A percentile compares a stretch with the other conserved stretches of the same genome.
Conservation (phyloP, 768 basidiomycete species). For the Suillus subluteus region DNA sequence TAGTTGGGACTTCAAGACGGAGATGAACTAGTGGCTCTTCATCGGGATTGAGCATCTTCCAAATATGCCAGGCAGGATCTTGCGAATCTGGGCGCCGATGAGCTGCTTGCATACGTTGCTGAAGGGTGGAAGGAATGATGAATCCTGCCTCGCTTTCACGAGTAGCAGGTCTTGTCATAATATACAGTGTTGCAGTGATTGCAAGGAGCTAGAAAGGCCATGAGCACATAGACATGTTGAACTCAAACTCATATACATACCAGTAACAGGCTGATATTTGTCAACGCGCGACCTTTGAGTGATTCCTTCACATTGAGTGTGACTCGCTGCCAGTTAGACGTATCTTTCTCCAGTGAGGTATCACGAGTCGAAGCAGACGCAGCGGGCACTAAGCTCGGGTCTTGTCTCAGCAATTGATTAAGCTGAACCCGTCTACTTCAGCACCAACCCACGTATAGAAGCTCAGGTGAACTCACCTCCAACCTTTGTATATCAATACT, state of each 20-base stretch:
- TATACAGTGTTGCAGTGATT: constrained; percentile 75
- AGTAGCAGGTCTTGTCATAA: constrained; percentile 61
- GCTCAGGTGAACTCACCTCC: constrained; percentile 54
- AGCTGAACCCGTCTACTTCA: constrained; percentile 49
- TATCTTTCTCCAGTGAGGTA: constrained; percentile 21
- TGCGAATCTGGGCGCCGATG: constrained; percentile 34
- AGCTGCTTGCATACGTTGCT: constrained; percentile 39
- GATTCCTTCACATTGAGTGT: constrained; percentile 40
- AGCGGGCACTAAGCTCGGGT: constrained; percentile 56
- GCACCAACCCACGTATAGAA: constrained; percentile 4
- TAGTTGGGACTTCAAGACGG: constrained; percentile 77
- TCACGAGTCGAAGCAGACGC: constrained; percentile 33
- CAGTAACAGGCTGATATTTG: constrained; percentile 80
- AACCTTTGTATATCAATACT: constrained; percentile 95
- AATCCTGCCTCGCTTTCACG: constrained; percentile 29
- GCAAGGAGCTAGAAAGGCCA: constrained; percentile 62
- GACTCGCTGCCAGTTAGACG: constrained; percentile 37
- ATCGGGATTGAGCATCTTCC: constrained; percentile 77
- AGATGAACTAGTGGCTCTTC: constrained; percentile 71
- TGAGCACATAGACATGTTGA: constrained; percentile 8
- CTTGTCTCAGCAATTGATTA: constrained; percentile 83
- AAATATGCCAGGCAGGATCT: constrained; percentile 68
- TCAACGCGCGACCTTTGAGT: constrained; percentile 68
- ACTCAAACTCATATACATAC: constrained; percentile 42
- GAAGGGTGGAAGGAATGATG: constrained; percentile 26